These are phyloP conservation scores for Aspergillus sp. DNA, from an alignment of 2,329 filamentous ascomycete genomes.

Conservation along the genomic window DNA sequence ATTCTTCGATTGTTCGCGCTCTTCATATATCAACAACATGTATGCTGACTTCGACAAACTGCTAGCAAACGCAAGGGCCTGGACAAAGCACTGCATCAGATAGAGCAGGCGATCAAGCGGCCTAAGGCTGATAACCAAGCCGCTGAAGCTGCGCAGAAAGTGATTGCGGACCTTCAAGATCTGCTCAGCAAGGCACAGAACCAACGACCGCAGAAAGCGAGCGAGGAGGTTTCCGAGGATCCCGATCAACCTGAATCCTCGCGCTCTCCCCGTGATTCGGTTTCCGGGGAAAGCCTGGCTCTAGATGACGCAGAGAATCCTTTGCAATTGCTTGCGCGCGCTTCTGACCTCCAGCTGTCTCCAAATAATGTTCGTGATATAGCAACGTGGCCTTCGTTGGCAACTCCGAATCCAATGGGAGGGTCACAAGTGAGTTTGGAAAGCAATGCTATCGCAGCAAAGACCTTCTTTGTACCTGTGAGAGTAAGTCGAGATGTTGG, in stretches of 20 bases:
- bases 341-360: conserved; percentile 66
- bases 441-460: conserved; percentile 37
- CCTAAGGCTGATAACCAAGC: conserved; percentile 49
- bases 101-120: conserved; percentile 67
- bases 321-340: conserved; percentile 69
- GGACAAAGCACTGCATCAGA: conserved; percentile 72
- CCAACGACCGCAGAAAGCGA: conserved; percentile 32
- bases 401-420: conserved; percentile 43
- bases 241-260: conserved; percentile 19
- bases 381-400: conserved; percentile 25
- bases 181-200: conserved; percentile 52
- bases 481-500: conserved; percentile 64
- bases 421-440: conserved; percentile 11
- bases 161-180: conserved; percentile 48
- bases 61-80: conserved; percentile 71
- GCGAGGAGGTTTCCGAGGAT: conserved; percentile 35
- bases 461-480: conserved; percentile 66
- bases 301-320: conserved; percentile 75
- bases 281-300: conserved; percentile 55
- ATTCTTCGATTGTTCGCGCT: not conserved
- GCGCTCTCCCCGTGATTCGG: conserved; percentile 24
- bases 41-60: conserved; percentile 9
- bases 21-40: not conserved
- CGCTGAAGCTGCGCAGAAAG: conserved; percentile 44
- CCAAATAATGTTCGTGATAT: conserved; percentile 30